Evolutionary conservation across 2,329 filamentous ascomycete genomes (phyloP), one percentile per base, ranked within the genome.

Genomic region (Xylaria sp.): DNA sequence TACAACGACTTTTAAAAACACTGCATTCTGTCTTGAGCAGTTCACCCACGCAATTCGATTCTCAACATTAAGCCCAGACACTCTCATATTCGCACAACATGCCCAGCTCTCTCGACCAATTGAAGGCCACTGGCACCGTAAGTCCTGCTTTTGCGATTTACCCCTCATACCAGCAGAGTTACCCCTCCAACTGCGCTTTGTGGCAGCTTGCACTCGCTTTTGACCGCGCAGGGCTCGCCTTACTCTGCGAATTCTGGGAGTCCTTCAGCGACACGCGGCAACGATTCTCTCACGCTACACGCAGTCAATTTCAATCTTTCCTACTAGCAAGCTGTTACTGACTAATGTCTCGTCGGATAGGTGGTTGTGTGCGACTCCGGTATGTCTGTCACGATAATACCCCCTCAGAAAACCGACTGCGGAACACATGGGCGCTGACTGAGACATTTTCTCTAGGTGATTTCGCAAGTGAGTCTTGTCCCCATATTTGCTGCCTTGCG

Each of bases 281-380:
- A 39, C 23, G 3, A 32, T 28, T 1, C 23, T 28, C 20, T 15
- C 23, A 55, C 37, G 7, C 32, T n/a, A 69, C 75, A 68, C 76
- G 10, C 32, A 18, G 23, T 51, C 34, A 37, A 41, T n/a, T 7
- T 56, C 41, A 13, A 1, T 54, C 15, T 51, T n/a, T 51, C 3
- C 46, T 6, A 28, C 7, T 2, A 23, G 7, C 10, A 15, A 15
- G 7, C 23, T n/a, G 41, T 52, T 57, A 46, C 69, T 67, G 57
- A 71, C 61, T 78, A 73, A 15, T 56, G 41, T 70, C 25, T 71
- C 56, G 64, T 62, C 55, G 41, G 41, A 75, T 80, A 96, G 94
- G 92, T 93, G 74, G 96, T 98, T 81, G 96, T 98, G 83, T 95
- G 92, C 84, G 96, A 98, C 87, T 97, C 95, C 84, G 96, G 94